Conservation (phyloP, 352 stramenopile genomes). For the Halophytophthora polymorphica region DNA sequence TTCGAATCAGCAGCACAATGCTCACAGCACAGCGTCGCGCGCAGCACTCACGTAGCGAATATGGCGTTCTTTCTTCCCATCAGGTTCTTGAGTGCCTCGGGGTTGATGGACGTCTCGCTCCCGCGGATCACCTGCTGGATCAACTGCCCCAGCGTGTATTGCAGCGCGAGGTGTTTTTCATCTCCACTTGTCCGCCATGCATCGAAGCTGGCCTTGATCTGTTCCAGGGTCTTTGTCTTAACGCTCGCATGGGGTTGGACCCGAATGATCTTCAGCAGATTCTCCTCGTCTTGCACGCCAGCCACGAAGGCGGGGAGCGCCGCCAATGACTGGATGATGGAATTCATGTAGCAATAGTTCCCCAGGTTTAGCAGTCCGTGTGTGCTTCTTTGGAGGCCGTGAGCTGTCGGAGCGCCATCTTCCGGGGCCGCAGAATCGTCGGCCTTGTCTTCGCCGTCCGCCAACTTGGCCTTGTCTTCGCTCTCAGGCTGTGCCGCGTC, state of each 20-base stretch:
- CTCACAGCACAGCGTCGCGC: neutral
- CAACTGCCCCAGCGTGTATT: slow-evolving; percentile 53
- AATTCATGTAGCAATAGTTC: slow-evolving; percentile 94
- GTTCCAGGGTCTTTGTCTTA: slow-evolving; percentile 31
- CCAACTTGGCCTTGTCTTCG: slow-evolving; percentile 6
- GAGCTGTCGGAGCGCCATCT: slow-evolving; percentile 1
- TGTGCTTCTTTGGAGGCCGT: slow-evolving; percentile 36
- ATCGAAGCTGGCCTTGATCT: slow-evolving; percentile 46
- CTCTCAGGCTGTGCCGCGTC: slow-evolving; percentile 7
- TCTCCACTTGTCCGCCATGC: slow-evolving; percentile 49
- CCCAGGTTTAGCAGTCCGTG: slow-evolving; percentile 94
- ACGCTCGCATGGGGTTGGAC: slow-evolving; percentile 35
- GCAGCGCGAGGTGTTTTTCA: slow-evolving; percentile 49
- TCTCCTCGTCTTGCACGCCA: slow-evolving; percentile 50
- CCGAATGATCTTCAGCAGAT: slow-evolving; percentile 51
- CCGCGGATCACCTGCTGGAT: slow-evolving; percentile 60
- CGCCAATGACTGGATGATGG: slow-evolving; percentile 85
- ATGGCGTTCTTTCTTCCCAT: slow-evolving; percentile 77
- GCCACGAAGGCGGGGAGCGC: slow-evolving; percentile 64
- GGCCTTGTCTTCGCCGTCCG: neutral
- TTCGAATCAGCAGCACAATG: slow-evolving; percentile 4
- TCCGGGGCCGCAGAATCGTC: slow-evolving; percentile 3
- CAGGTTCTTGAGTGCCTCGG: slow-evolving; percentile 69
- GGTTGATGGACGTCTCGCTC: slow-evolving; percentile 70
- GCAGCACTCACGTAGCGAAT: slow-evolving; percentile 73